A percentile compares a stretch with the other conserved stretches of the same genome.
These are phyloP conservation scores for Cryptosporidium xiaoi DNA, from an alignment of 169 alveolate species.

Conservation along the genomic window DNA sequence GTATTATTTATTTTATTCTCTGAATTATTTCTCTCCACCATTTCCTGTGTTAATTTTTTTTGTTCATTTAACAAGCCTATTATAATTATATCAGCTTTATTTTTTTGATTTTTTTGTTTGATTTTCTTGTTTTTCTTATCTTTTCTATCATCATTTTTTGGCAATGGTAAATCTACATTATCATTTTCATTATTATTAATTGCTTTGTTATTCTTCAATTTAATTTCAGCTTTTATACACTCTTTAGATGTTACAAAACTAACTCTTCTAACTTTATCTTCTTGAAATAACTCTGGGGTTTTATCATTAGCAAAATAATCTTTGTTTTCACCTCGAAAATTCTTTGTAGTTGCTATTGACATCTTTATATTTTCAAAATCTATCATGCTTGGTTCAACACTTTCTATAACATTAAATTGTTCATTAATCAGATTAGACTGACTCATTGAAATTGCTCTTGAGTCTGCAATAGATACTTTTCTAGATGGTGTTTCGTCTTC, in stretches of 20 bases:
- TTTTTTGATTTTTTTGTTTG: slow-evolving; percentile 1
- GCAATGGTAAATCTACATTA: neutral
- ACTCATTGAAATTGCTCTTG: slow-evolving; percentile 22
- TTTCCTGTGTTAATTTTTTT: slow-evolving; percentile 42
- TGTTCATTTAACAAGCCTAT: slow-evolving; percentile 64
- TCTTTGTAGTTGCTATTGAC: slow-evolving; percentile 58
- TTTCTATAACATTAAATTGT: neutral
- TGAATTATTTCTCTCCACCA: neutral
- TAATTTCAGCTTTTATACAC: slow-evolving; percentile 9
- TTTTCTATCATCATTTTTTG: neutral
- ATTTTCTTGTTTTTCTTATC: neutral
- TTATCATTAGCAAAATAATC: neutral
- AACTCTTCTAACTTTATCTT: slow-evolving; percentile 20
- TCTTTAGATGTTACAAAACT: slow-evolving; percentile 63
- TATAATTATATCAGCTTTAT: slow-evolving; percentile 59
- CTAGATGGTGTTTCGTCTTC: slow-evolving; percentile 52
- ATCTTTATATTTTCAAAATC: slow-evolving; percentile 21
- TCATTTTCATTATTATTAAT: no score
- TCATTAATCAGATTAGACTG: slow-evolving; percentile 3
- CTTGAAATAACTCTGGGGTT: neutral
- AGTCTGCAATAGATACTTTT: slow-evolving; percentile 61
- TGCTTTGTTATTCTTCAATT: neutral
- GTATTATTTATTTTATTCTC: no score
- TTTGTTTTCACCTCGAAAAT: neutral
- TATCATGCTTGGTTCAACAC: slow-evolving; percentile 14